Conservation (phyloP, 352 stramenopile genomes). For the Phytopythium sindhum region DNA sequence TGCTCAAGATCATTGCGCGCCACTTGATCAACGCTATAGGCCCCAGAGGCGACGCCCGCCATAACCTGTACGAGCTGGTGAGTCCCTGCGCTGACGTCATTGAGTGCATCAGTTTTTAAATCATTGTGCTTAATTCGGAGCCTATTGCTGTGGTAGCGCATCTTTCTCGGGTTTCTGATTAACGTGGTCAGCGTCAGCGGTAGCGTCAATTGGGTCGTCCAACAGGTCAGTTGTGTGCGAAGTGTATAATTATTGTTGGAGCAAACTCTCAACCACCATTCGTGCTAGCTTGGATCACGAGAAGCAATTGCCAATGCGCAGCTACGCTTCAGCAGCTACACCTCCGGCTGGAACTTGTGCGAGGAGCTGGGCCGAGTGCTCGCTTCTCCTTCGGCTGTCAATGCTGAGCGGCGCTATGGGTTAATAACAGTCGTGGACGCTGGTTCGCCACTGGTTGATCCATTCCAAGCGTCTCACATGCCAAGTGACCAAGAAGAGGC, state of each 20-base stretch:
- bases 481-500: constrained; percentile 11
- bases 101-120: background rate
- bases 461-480: background rate
- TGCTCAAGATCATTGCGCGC: background rate
- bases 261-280: background rate
- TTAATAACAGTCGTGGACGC: background rate
- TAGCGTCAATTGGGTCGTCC: background rate
- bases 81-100: background rate
- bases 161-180: background rate
- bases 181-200: background rate
- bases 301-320: constrained; percentile 17
- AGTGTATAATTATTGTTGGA: no score
- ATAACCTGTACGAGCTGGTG: constrained; percentile 4
- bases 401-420: constrained; percentile 13
- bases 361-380: constrained; percentile 20
- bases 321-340: constrained; percentile 44
- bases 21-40: background rate
- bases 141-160: background rate
- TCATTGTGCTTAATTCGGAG: background rate
- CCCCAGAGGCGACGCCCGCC: background rate
- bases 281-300: constrained; percentile 8
- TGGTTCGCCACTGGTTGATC: background rate
- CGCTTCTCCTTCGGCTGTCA: constrained; percentile 9
- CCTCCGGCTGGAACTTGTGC: constrained; percentile 41
- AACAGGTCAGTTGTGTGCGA: background rate